These are phyloP conservation scores for Lipomyces orientalis DNA, from an alignment of 805 yeast genomes.

Conservation along the genomic window DNA sequence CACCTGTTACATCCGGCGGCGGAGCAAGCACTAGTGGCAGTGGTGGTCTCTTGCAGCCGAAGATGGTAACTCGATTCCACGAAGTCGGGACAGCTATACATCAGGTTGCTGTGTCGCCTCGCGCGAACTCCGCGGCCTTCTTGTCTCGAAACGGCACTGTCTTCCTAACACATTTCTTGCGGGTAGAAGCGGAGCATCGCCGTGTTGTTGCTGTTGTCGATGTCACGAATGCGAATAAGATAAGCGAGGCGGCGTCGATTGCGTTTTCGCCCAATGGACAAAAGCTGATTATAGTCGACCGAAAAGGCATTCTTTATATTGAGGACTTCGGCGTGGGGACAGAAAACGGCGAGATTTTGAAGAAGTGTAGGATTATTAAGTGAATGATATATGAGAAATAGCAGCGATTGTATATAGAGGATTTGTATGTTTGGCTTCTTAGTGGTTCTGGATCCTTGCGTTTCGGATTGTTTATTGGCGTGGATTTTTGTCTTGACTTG, in stretches of 20 bases:
- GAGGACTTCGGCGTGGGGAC: conserved; percentile 87
- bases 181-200: conserved; percentile 60
- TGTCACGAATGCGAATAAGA: conserved; percentile 74
- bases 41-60: conserved; percentile 58
- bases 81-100: conserved; percentile 85
- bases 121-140: conserved; percentile 85
- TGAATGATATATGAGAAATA: conserved; percentile 1
- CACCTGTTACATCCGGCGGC: conserved; percentile 8
- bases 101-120: conserved; percentile 73
- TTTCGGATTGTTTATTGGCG: conserved; percentile 1
- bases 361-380: conserved; percentile 36
- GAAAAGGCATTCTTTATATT: conserved; percentile 78
- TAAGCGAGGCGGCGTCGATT: conserved; percentile 77
- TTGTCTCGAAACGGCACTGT: conserved; percentile 79
- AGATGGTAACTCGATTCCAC: conserved; percentile 65
- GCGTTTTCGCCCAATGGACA: conserved; percentile 83
- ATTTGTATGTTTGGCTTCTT: neutral
- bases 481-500: neutral
- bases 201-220: conserved; percentile 74
- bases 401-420: neutral
- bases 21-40: conserved; percentile 18
- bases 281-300: conserved; percentile 72
- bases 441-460: neutral
- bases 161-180: conserved; percentile 59
- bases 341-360: conserved; percentile 32